Percentiles rank a stretch among this genome's conserved stretches.
phyloP scores from a whole-genome alignment of 2,329 filamentous ascomycete species.

The Hypoxylon sp. region DNA sequence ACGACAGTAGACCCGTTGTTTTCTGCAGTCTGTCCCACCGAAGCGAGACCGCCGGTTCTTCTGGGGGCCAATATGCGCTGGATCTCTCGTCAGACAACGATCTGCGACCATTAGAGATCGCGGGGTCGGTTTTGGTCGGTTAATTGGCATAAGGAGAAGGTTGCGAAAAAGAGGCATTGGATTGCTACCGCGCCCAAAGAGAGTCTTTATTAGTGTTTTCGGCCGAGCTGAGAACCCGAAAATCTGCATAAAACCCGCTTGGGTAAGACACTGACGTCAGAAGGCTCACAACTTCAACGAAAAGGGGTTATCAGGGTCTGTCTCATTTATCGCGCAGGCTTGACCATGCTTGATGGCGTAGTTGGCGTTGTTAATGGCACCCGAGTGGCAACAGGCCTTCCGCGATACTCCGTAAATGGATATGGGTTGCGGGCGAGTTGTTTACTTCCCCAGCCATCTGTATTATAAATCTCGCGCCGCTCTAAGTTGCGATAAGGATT shows the following conservation, averaged over 20 bases:
- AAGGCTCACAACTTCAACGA: constrained; percentile 4
- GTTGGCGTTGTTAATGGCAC: constrained; percentile 31
- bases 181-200: constrained; percentile 10
- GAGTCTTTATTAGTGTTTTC: constrained; percentile 8
- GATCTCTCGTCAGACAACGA: constrained; percentile 31
- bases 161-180: neutral
- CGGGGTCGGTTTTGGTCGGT: constrained; percentile 30
- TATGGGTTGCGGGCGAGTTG: neutral
- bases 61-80: constrained; percentile 23
- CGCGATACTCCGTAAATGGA: neutral
- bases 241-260: constrained; percentile 28
- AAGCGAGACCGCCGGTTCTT: constrained; percentile 2
- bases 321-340: constrained; percentile 19
- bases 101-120: constrained; percentile 36
- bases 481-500: constrained; percentile 11
- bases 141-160: constrained; percentile 15
- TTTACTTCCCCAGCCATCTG: constrained; percentile 16
- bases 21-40: constrained; percentile 31
- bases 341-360: constrained; percentile 41
- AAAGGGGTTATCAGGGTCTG: constrained; percentile 12
- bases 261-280: constrained; percentile 42
- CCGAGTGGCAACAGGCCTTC: constrained; percentile 20
- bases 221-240: constrained; percentile 13
- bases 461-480: constrained; percentile 24
- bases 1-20: constrained; percentile 41